phyloP scores from a whole-genome alignment of 78 protist genomes.

The Dictyostelium citrinum region DNA sequence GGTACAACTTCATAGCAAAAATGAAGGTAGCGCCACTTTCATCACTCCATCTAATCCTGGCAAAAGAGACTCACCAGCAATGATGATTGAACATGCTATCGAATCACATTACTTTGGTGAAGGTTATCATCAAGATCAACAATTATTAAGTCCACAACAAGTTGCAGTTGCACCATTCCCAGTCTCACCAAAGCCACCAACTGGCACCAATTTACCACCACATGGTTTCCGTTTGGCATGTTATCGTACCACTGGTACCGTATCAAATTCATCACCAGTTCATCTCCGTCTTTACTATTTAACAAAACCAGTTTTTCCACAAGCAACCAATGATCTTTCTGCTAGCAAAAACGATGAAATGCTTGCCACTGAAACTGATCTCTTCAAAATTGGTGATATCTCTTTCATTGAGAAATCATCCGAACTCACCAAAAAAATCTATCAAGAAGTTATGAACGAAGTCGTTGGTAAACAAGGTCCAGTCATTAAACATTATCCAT shows the following conservation, averaged over 20 bases:
- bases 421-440: constrained; percentile 35
- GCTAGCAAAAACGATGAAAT: not conserved
- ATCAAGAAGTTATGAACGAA: constrained; percentile 62
- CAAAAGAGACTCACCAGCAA: constrained; percentile 66
- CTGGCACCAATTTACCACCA: not conserved
- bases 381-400: constrained; percentile 48
- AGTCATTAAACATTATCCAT: constrained; percentile 64
- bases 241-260: constrained; percentile 74
- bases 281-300: constrained; percentile 59
- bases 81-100: constrained; percentile 55
- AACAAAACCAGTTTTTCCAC: constrained; percentile 53
- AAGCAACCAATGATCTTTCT: not conserved
- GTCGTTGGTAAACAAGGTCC: constrained; percentile 55
- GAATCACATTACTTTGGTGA: constrained; percentile 61
- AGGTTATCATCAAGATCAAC: constrained; percentile 34
- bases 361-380: constrained; percentile 21
- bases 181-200: constrained; percentile 41
- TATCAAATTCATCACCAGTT: constrained; percentile 20
- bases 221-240: constrained; percentile 74
- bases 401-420: constrained; percentile 50
- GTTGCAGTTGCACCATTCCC: not conserved
- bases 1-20: constrained; percentile 37
- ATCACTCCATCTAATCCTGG: constrained; percentile 68
- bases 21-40: constrained; percentile 48
- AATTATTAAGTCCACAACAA: not conserved